Percentiles rank a stretch among this genome's conserved stretches.
Evolutionary conservation across 306 rosid species (phyloP).

Genomic region (Senna siamea): DNA sequence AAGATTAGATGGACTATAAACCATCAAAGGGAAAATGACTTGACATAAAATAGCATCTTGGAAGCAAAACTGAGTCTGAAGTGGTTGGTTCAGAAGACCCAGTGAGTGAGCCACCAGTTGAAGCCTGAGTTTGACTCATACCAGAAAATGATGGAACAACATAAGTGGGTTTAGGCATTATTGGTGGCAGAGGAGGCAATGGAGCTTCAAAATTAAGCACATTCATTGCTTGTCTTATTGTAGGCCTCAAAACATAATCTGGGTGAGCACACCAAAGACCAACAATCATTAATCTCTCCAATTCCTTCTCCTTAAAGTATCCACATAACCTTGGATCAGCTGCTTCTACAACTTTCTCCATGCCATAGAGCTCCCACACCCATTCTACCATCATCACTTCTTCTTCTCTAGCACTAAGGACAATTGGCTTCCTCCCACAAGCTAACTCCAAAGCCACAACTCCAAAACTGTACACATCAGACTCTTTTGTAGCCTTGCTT

Average conservation of each 20-base stretch:
- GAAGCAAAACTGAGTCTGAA: no score
- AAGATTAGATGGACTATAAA: no score
- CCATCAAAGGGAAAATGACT: no score
- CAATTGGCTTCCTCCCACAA: neutral
- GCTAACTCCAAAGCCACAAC: neutral
- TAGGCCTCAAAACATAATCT: slow-evolving; percentile 3
- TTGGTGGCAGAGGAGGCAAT: neutral
- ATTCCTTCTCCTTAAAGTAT: slow-evolving; percentile 21
- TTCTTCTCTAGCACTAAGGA: neutral
- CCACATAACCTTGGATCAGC: neutral
- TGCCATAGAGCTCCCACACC: slow-evolving; percentile 25
- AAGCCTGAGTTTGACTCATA: no score
- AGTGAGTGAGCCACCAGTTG: no score
- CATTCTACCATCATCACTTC: slow-evolving; percentile 24
- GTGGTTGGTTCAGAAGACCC: no score
- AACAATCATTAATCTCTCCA: slow-evolving; percentile 15
- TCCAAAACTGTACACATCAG: neutral
- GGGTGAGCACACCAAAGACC: slow-evolving; percentile 23
- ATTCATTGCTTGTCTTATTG: neutral
- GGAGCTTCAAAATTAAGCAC: slow-evolving; percentile 2
- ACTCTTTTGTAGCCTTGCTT: slow-evolving; percentile 18
- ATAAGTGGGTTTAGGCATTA: neutral
- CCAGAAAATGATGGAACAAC: no score
- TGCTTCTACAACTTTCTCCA: neutral
- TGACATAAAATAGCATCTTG: neutral